Conservation (phyloP, 176 grass and related monocot species). For the Calamus simplicifolius region DNA sequence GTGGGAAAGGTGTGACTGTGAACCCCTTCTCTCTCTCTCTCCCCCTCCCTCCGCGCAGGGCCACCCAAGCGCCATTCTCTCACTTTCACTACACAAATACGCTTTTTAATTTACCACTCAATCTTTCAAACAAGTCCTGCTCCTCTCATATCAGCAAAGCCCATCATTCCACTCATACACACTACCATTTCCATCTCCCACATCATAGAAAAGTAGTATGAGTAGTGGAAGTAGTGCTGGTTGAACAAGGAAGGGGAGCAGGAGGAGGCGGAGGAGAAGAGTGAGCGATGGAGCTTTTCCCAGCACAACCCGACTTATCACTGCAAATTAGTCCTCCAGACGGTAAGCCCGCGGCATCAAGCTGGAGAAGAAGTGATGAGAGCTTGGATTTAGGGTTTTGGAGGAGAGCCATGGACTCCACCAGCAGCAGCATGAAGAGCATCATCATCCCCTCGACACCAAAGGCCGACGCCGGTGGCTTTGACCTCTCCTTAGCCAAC, state of each 20-base stretch:
- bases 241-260: background rate
- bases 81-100: background rate
- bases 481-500: background rate
- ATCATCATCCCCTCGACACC: conserved; percentile 7
- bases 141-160: background rate
- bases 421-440: conserved; percentile 3
- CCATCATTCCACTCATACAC: conserved; percentile 6
- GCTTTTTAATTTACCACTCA: background rate
- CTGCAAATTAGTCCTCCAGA: conserved; percentile 69
- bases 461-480: background rate
- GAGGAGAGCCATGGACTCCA: conserved; percentile 52
- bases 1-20: too few species aligned
- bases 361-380: conserved; percentile 4
- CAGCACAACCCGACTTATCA: conserved; percentile 76
- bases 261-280: background rate
- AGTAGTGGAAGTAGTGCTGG: background rate
- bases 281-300: conserved; percentile 69
- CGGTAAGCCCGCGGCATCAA: conserved; percentile 31
- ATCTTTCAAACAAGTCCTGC: background rate
- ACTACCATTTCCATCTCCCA: too few species aligned
- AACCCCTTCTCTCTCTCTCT: background rate
- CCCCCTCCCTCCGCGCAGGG: background rate
- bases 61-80: background rate
- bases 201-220: background rate
- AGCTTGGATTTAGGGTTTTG: conserved; percentile 73